These are phyloP conservation scores for Fragaria iinumae DNA, from an alignment of 306 rosid species.

Conservation along the genomic window DNA sequence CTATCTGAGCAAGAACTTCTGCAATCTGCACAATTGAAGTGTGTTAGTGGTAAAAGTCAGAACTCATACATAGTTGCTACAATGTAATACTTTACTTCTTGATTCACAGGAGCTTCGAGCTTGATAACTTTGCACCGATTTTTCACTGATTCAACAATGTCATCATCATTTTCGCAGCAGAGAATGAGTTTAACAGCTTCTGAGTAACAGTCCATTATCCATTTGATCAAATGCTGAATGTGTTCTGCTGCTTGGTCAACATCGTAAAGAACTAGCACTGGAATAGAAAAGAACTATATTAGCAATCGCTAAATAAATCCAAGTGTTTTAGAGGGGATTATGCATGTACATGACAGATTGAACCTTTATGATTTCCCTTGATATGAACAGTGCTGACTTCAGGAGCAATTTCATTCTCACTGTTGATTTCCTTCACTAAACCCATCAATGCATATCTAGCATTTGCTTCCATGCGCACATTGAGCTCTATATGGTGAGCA, in stretches of 20 bases:
- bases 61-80: neutral
- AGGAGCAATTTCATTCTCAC: constrained; percentile 49
- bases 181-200: constrained; percentile 69
- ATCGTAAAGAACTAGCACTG: constrained; percentile 71
- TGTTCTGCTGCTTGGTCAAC: constrained; percentile 68
- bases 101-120: constrained; percentile 63
- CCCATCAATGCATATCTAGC: constrained; percentile 83
- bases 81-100: constrained; percentile 53
- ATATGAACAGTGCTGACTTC: constrained; percentile 57
- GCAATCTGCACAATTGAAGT: constrained; percentile 45
- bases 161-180: constrained; percentile 66
- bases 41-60: neutral
- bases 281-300: constrained; percentile 25
- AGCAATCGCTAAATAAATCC: constrained; percentile 17
- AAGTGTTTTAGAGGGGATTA: neutral
- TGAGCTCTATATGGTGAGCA: constrained; percentile 73
- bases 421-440: constrained; percentile 68
- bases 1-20: constrained; percentile 70
- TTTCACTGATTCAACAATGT: constrained; percentile 54
- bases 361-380: constrained; percentile 71
- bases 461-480: constrained; percentile 60
- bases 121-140: constrained; percentile 52
- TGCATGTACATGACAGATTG: constrained; percentile 16
- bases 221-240: constrained; percentile 76
- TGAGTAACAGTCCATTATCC: constrained; percentile 79